These are phyloP conservation scores for Chrysosporium queenslandicum DNA, from an alignment of 2,329 filamentous ascomycete species.

Conservation along the genomic window DNA sequence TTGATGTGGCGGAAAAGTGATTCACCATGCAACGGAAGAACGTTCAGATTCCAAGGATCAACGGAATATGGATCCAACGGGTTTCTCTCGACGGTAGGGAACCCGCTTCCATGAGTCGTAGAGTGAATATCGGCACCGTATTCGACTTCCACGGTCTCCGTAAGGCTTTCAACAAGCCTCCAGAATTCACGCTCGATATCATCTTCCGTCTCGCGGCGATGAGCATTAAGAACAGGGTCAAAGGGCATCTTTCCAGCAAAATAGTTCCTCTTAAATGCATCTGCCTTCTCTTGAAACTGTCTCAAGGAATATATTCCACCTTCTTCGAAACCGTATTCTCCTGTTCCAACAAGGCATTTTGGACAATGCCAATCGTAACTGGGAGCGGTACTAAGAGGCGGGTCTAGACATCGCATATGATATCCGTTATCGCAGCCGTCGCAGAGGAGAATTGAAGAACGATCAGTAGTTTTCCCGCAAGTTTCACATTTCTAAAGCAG, in stretches of 20 bases:
- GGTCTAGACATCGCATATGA: conserved; percentile 81
- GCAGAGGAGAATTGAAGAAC: conserved; percentile 62
- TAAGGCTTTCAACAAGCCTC: conserved; percentile 84
- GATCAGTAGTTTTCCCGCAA: conserved; percentile 70
- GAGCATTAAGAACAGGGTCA: conserved; percentile 71
- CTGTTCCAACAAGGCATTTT: conserved; percentile 86
- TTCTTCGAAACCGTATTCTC: conserved; percentile 95
- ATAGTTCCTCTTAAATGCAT: conserved; percentile 87
- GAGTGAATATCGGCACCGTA: conserved; percentile 98
- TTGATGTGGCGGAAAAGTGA: conserved; percentile 96
- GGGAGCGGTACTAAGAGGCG: conserved; percentile 64
- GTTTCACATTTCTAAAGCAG: conserved; percentile 63
- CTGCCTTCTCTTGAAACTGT: conserved; percentile 92
- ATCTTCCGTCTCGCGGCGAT: conserved; percentile 77
- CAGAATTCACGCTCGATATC: conserved; percentile 96
- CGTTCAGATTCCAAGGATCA: conserved; percentile 92
- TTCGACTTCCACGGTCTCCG: conserved; percentile 93
- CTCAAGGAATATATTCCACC: conserved; percentile 89
- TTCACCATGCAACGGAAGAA: conserved; percentile 79
- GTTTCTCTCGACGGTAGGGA: conserved; percentile 86
- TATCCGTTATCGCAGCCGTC: conserved; percentile 87
- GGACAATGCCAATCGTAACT: conserved; percentile 94
- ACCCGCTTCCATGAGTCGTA: conserved; percentile 93
- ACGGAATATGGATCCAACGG: conserved; percentile 77
- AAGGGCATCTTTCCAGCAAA: conserved; percentile 85